phyloP scores from a whole-genome alignment of 768 basidiomycete species.

The Suillus subluteus region DNA sequence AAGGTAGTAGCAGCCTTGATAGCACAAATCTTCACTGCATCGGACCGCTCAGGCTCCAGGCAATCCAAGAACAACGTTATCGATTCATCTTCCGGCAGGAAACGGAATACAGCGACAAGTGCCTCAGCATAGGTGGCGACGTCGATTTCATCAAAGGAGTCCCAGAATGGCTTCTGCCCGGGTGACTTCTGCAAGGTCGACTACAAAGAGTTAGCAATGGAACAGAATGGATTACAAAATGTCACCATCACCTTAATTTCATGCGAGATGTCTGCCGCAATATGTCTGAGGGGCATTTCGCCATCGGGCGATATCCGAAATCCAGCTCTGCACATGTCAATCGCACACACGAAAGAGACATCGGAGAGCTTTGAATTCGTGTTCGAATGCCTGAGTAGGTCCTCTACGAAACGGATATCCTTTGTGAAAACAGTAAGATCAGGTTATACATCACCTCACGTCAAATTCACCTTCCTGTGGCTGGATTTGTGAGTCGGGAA shows the following conservation, averaged over 20 bases:
- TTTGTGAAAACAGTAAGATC: constrained; percentile 28
- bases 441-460: too few relatives aligned
- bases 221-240: not conserved
- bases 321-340: constrained; percentile 75
- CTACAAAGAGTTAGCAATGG: constrained; percentile 26
- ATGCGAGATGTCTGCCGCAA: constrained; percentile 75
- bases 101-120: constrained; percentile 72
- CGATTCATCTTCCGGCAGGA: constrained; percentile 64
- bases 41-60: constrained; percentile 76
- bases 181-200: constrained; percentile 26
- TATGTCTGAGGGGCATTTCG: constrained; percentile 63
- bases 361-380: constrained; percentile 63
- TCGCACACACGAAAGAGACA: constrained; percentile 67
- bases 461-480: constrained; percentile 33
- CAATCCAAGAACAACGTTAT: constrained; percentile 64
- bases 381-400: constrained; percentile 60
- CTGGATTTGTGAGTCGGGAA: constrained; percentile 34
- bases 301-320: constrained; percentile 58
- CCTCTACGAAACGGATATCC: constrained; percentile 61
- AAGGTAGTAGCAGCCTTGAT: constrained; percentile 75
- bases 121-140: constrained; percentile 77
- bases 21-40: constrained; percentile 78
- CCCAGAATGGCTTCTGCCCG: constrained; percentile 70
- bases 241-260: constrained; percentile 67
- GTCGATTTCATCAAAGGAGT: constrained; percentile 69